A percentile compares a stretch with the other conserved stretches of the same genome.
These are phyloP conservation scores for Coemansia biformis DNA, from an alignment of 192 early-diverging fungal species.

Conservation along the genomic window DNA sequence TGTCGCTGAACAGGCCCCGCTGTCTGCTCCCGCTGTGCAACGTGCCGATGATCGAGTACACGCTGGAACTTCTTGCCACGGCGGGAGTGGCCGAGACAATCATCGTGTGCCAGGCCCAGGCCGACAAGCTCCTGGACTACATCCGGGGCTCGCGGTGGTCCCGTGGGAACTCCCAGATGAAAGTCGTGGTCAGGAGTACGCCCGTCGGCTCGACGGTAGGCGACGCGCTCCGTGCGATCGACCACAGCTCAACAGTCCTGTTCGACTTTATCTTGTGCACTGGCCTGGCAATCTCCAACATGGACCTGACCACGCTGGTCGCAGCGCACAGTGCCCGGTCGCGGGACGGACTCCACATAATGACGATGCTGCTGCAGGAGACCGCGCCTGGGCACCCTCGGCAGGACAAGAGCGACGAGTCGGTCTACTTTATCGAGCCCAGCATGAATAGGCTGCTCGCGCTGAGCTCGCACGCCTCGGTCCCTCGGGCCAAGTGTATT, in stretches of 20 bases:
- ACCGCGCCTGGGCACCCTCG: slow-evolving; percentile 58
- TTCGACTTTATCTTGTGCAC: slow-evolving; percentile 90
- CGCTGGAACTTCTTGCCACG: slow-evolving; percentile 84
- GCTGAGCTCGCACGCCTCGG: slow-evolving; percentile 58
- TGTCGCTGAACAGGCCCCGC: slow-evolving; percentile 78
- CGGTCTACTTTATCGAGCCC: slow-evolving; percentile 81
- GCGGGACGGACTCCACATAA: slow-evolving; percentile 78
- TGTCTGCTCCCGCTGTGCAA: slow-evolving; percentile 92
- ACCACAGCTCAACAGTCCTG: slow-evolving; percentile 68
- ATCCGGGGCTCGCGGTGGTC: slow-evolving; percentile 83
- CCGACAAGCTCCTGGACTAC: slow-evolving; percentile 77
- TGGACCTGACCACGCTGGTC: slow-evolving; percentile 68
- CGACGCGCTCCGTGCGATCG: slow-evolving; percentile 87
- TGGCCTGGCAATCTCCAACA: slow-evolving; percentile 87
- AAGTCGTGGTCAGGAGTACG: slow-evolving; percentile 65
- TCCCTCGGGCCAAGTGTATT: slow-evolving; percentile 38
- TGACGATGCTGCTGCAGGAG: slow-evolving; percentile 89
- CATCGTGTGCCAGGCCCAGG: slow-evolving; percentile 78
- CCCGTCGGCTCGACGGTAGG: slow-evolving; percentile 76
- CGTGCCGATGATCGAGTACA: slow-evolving; percentile 94
- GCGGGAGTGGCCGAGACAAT: slow-evolving; percentile 83
- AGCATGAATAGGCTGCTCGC: slow-evolving; percentile 72
- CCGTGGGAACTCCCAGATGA: slow-evolving; percentile 58
- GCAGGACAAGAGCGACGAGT: slow-evolving; percentile 57
- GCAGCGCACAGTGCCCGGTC: slow-evolving; percentile 70